A percentile compares a stretch with the other conserved stretches of the same genome.
phyloP scores from a whole-genome alignment of 306 rosid species.

The Cicer yamashitae region DNA sequence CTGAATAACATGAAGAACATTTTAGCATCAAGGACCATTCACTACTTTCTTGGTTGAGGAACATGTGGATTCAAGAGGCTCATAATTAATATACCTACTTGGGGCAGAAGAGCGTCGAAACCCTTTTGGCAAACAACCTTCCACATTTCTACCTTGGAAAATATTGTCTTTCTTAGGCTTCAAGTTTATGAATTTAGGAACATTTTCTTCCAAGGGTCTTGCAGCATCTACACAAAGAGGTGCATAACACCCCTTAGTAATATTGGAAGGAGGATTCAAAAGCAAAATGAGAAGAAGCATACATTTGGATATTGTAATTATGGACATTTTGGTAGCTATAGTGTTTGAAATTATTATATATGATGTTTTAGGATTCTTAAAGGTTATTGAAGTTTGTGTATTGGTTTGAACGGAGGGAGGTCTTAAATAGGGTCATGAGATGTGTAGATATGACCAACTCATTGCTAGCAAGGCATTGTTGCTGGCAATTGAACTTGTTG shows the following conservation, averaged over 20 bases:
- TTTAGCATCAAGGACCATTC: slow-evolving; percentile 48
- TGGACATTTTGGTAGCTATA: slow-evolving; percentile 39
- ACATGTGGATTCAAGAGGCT: slow-evolving; percentile 61
- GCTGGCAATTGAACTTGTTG: slow-evolving; percentile 40
- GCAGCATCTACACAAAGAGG: slow-evolving; percentile 32
- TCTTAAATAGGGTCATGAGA: slow-evolving; percentile 72
- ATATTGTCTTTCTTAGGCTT: slow-evolving; percentile 45
- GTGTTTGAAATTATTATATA: background rate
- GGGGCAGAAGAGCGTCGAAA: slow-evolving; percentile 62
- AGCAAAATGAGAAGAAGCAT: slow-evolving; percentile 45
- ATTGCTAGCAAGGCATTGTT: slow-evolving; percentile 54
- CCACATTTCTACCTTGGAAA: slow-evolving; percentile 40
- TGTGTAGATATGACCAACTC: slow-evolving; percentile 55
- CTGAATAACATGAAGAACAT: background rate
- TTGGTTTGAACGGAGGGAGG: slow-evolving; percentile 9
- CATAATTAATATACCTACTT: slow-evolving; percentile 62
- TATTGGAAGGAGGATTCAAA: slow-evolving; percentile 42
- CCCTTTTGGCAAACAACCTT: slow-evolving; percentile 73
- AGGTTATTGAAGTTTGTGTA: slow-evolving; percentile 17
- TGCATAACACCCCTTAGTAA: slow-evolving; percentile 13
- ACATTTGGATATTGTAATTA: slow-evolving; percentile 24
- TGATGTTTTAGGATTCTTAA: slow-evolving; percentile 9
- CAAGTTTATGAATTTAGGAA: slow-evolving; percentile 44
- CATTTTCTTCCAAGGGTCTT: slow-evolving; percentile 49
- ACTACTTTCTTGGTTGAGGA: slow-evolving; percentile 42